Evolutionary conservation across 2,329 filamentous ascomycete species (phyloP).

Genomic region (Raffaelea arxii): DNA sequence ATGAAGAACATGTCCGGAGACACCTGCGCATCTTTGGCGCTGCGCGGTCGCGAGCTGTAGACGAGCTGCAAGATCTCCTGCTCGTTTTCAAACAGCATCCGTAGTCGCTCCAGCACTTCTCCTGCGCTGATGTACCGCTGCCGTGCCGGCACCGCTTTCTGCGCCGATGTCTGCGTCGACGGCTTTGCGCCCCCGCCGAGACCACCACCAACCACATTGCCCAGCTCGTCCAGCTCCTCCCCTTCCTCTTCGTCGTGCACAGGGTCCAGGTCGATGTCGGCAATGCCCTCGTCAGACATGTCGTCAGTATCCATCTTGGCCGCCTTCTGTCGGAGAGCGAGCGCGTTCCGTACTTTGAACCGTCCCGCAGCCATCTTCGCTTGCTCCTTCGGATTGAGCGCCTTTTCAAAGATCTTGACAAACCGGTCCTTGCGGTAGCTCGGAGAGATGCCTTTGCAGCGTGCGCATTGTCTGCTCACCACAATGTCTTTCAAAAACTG

Average conservation of each 20-base stretch:
- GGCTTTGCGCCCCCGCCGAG: too few relatives aligned
- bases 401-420: slow-evolving; percentile 87
- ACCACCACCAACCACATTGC: slow-evolving; percentile 48
- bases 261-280: slow-evolving; percentile 46
- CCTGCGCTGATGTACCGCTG: slow-evolving; percentile 74
- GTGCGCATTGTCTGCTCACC: slow-evolving; percentile 58
- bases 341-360: slow-evolving; percentile 60
- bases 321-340: slow-evolving; percentile 40
- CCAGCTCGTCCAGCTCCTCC: slow-evolving; percentile 41
- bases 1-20: slow-evolving; percentile 91
- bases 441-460: slow-evolving; percentile 62
- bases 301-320: slow-evolving; percentile 23
- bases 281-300: slow-evolving; percentile 59
- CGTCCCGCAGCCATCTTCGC: slow-evolving; percentile 63
- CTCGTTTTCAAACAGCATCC: slow-evolving; percentile 77
- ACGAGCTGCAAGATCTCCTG: slow-evolving; percentile 74
- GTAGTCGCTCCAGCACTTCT: slow-evolving; percentile 72
- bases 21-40: slow-evolving; percentile 47
- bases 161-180: slow-evolving; percentile 20
- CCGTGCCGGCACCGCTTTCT: slow-evolving; percentile 18
- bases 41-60: slow-evolving; percentile 63
- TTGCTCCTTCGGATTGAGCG: slow-evolving; percentile 64
- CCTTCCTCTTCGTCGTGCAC: slow-evolving; percentile 30
- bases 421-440: slow-evolving; percentile 81
- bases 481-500: slow-evolving; percentile 70